These are phyloP conservation scores for Colletotrichum lentis DNA, from an alignment of 2,329 filamentous ascomycete genomes.

Conservation along the genomic window DNA sequence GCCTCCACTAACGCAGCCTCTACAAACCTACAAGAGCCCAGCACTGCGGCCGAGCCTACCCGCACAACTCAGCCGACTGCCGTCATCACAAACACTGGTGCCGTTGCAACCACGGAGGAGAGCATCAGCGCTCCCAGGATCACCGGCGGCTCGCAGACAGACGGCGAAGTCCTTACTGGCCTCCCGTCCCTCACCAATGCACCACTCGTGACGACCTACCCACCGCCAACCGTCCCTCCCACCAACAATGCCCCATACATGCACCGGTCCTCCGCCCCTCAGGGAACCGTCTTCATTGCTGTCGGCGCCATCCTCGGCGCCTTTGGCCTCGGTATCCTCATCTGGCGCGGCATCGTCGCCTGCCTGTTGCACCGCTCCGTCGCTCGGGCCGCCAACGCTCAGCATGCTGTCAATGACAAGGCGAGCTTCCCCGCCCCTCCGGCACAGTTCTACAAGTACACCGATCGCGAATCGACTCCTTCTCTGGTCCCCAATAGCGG, in stretches of 20 bases:
- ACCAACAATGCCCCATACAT: conserved; percentile 89
- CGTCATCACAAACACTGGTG: conserved; percentile 41
- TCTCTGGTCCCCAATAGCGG: conserved; percentile 58
- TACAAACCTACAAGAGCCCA: conserved; percentile 23
- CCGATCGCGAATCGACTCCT: conserved; percentile 64
- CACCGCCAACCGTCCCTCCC: conserved; percentile 79
- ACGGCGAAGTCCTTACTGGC: conserved; percentile 43
- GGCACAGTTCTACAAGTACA: conserved; percentile 71
- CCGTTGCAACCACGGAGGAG: conserved; percentile 33
- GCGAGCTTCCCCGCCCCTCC: conserved; percentile 66
- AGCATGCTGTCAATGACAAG: conserved; percentile 76
- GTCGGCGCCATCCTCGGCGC: conserved; percentile 89
- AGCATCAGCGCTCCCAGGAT: conserved; percentile 38
- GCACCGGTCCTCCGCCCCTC: conserved; percentile 83
- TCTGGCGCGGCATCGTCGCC: conserved; percentile 87
- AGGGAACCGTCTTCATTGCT: conserved; percentile 95
- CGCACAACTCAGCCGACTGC: conserved; percentile 33
- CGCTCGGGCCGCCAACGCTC: conserved; percentile 80
- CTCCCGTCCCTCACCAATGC: conserved; percentile 55
- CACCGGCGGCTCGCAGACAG: conserved; percentile 39
- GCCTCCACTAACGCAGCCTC: conserved; percentile 21
- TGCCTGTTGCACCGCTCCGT: conserved; percentile 94
- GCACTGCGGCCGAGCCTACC: conserved; percentile 37
- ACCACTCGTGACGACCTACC: conserved; percentile 63
- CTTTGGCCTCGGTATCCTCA: conserved; percentile 80